Evolutionary conservation across 257 asterid species (phyloP), one percentile per base, ranked within the genome.

Genomic region (Solanum chiquidenum): DNA sequence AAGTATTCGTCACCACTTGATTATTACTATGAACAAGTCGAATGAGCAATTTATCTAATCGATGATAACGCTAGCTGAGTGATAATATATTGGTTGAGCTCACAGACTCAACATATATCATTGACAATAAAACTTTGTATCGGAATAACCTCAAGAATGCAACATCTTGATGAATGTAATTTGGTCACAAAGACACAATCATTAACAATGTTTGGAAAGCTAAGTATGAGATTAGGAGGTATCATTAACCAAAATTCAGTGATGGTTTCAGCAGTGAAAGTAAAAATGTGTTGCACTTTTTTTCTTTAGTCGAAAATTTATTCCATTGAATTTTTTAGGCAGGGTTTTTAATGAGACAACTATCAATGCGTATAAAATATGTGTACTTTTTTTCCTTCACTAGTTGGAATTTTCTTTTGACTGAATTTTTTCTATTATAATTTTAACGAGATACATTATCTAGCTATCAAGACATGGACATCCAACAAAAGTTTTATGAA

Each of bases 241-340:
- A 60, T 21, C 69, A 23, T 60, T 14, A 23, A 60, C 12, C 5
- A 60, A 6, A 60, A 21, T 23, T 23, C 23, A 60, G 68, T 60
- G 6, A 60, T 60, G 20, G 23, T 60, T 23, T 60, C 27, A 60
- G 2, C 69, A 8, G 12, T n/a, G 13, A 8, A 9, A 60, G 6
- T 21, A 14, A 62, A 14, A 23, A 62, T 11, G 14, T 5, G 14
- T 10, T 62, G 14, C 31, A 62, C 7, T 62, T 8, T 60, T 60
- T 46, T 52, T 16, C 2, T 4, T 11, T 62, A n/a, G 7, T 5
- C 7, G 0, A n/a, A 25, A 9, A 21, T 10, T 62, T 62, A 10
- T n/a, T 25, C 0, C 7, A n/a, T 0, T n/a, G 14, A 10, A n/a
- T n/a, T 62, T n/a, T n/a, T n/a, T 6, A 3, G 3, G 1, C 7